Conservation (phyloP, 78 protist genomes). For the Dictyostelium firmibasis region DNA sequence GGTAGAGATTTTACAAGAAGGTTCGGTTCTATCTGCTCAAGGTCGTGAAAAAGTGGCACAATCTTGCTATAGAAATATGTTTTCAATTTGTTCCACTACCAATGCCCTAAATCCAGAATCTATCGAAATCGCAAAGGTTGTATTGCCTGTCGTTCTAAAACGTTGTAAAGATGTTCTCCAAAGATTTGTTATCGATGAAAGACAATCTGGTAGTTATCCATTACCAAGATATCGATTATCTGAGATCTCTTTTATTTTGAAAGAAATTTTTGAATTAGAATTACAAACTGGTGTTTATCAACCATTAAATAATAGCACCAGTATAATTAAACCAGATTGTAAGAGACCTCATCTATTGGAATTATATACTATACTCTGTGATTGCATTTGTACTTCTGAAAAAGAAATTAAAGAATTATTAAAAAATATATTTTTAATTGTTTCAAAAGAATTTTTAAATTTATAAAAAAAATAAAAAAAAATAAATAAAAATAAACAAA, state of each 20-base stretch:
- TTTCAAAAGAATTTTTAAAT: slow-evolving; percentile 40
- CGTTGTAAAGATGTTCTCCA: slow-evolving; percentile 55
- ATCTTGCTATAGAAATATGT: slow-evolving; percentile 68
- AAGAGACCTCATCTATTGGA: slow-evolving; percentile 70
- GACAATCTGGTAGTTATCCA: slow-evolving; percentile 69
- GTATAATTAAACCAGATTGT: background rate
- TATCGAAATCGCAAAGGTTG: slow-evolving; percentile 58
- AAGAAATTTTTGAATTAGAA: slow-evolving; percentile 37
- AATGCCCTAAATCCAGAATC: background rate
- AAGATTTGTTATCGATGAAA: slow-evolving; percentile 47
- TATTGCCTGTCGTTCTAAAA: slow-evolving; percentile 54
- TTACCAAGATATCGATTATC: slow-evolving; percentile 39
- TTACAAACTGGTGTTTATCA: slow-evolving; percentile 64
- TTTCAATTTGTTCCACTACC: slow-evolving; percentile 38
- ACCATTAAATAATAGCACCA: background rate
- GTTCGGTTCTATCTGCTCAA: slow-evolving; percentile 16
- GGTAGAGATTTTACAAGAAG: slow-evolving; percentile 57
- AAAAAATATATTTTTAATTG: slow-evolving; percentile 35
- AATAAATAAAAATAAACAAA: background rate
- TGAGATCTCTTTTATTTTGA: slow-evolving; percentile 52
- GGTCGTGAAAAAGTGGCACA: slow-evolving; percentile 67
- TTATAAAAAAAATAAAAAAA: slow-evolving; percentile 1
- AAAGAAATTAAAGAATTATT: slow-evolving; percentile 62
- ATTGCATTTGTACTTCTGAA: slow-evolving; percentile 76
- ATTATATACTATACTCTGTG: slow-evolving; percentile 48